phyloP scores from a whole-genome alignment of 495 filamentous ascomycete genomes.

The Aspergillus steynii region DNA sequence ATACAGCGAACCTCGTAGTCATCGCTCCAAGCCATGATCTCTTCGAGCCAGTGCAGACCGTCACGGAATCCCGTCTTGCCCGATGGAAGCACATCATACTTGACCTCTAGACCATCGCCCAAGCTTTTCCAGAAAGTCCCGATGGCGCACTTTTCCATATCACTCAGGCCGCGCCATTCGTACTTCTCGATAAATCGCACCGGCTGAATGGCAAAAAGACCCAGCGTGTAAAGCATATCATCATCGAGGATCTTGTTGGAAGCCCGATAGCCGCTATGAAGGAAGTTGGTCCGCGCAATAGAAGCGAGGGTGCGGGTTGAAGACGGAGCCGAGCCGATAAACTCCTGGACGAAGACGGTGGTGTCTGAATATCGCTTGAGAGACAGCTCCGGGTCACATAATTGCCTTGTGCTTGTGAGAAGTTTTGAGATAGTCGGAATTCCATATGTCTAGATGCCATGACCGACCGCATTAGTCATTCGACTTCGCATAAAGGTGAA shows the following conservation, averaged over 20 bases:
- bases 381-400: constrained; percentile 52
- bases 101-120: constrained; percentile 62
- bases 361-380: constrained; percentile 69
- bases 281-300: constrained; percentile 65
- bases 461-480: not conserved
- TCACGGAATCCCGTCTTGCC: constrained; percentile 51
- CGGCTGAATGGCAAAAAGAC: constrained; percentile 61
- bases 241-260: constrained; percentile 61
- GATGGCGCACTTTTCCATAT: constrained; percentile 64
- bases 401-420: constrained; percentile 58
- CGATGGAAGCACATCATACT: constrained; percentile 47
- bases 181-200: constrained; percentile 56
- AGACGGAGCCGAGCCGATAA: constrained; percentile 47
- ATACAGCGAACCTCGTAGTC: constrained; percentile 57
- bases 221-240: constrained; percentile 69
- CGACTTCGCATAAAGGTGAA: not conserved
- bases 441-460: constrained; percentile 57
- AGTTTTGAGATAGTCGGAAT: constrained; percentile 62
- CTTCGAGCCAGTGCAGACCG: constrained; percentile 66
- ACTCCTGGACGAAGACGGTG: constrained; percentile 55
- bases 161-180: constrained; percentile 64
- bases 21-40: constrained; percentile 58
- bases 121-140: constrained; percentile 66
- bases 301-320: constrained; percentile 49
- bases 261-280: constrained; percentile 61